Percentiles rank a stretch among this genome's conserved stretches.
These are phyloP conservation scores for Glaciozyma antarctica DNA, from an alignment of 768 basidiomycete genomes.

Conservation along the genomic window DNA sequence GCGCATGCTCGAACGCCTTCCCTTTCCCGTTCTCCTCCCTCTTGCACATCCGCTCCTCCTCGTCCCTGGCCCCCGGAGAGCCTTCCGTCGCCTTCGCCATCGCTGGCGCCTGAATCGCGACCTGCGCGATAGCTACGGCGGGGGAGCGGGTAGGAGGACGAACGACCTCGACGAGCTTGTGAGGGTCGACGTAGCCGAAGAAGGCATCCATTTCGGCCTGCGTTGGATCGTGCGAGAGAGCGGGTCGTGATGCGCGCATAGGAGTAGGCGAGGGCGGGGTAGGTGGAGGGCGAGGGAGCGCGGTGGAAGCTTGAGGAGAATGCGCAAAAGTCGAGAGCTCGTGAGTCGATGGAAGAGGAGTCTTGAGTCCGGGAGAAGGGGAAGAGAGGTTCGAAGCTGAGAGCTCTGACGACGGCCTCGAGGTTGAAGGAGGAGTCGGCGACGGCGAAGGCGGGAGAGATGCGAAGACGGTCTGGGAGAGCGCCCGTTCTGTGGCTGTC, in stretches of 20 bases:
- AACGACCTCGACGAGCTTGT: neutral
- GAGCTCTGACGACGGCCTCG: too few species aligned
- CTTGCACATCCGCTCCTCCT: neutral
- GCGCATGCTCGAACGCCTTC: neutral
- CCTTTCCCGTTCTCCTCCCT: neutral
- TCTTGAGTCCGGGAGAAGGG: too few species aligned
- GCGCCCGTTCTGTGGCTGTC: too few species aligned
- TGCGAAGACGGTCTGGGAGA: too few species aligned
- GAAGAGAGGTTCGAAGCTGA: too few species aligned
- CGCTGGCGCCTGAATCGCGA: too few species aligned
- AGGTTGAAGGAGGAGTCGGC: too few species aligned
- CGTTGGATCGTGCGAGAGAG: neutral
- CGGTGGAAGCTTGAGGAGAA: neutral
- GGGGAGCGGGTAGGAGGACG: neutral
- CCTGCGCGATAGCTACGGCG: neutral
- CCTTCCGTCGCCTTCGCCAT: too few species aligned
- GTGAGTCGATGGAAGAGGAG: too few species aligned
- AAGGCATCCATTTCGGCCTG: constrained; percentile 29
- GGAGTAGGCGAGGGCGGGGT: neutral
- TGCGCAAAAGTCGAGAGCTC: too few species aligned
- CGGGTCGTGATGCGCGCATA: neutral
- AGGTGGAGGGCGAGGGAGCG: neutral
- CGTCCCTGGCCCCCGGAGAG: neutral
- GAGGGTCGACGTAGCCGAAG: constrained; percentile 15
- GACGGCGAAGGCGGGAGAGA: too few species aligned